A percentile compares a stretch with the other conserved stretches of the same genome.
Evolutionary conservation across 2,329 filamentous ascomycete genomes (phyloP).

Genomic region (Rhynchosporium graminicola): DNA sequence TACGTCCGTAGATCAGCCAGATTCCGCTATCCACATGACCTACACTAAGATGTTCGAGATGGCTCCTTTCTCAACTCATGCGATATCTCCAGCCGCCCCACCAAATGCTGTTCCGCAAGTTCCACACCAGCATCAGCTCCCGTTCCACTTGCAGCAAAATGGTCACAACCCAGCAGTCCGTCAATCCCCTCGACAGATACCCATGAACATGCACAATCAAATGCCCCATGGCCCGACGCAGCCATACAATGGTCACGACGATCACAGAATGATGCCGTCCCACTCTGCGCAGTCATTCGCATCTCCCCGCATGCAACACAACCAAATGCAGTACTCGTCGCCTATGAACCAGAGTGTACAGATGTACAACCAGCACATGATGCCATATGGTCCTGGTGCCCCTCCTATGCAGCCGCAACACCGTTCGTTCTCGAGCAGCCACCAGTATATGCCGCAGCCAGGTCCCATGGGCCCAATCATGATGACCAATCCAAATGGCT

Average conservation of each 20-base stretch:
- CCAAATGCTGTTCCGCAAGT: slow-evolving; percentile 71
- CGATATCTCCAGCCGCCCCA: slow-evolving; percentile 68
- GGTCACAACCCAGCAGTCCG: slow-evolving; percentile 61
- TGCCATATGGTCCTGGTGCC: slow-evolving; percentile 62
- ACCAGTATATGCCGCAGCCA: slow-evolving; percentile 72
- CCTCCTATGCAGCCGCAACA: slow-evolving; percentile 68
- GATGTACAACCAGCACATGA: slow-evolving; percentile 72
- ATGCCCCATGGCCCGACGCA: slow-evolving; percentile 66
- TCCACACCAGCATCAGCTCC: slow-evolving; percentile 81
- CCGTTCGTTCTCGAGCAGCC: slow-evolving; percentile 70
- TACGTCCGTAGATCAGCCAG: slow-evolving; percentile 69
- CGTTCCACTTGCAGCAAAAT: slow-evolving; percentile 77
- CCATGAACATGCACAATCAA: slow-evolving; percentile 76
- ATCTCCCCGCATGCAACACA: slow-evolving; percentile 75
- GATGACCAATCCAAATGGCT: slow-evolving; percentile 70
- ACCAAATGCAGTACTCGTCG: slow-evolving; percentile 71
- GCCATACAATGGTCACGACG: slow-evolving; percentile 73
- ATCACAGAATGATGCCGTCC: slow-evolving; percentile 82
- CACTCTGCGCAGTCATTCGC: slow-evolving; percentile 83
- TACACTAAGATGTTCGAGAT: slow-evolving; percentile 82
- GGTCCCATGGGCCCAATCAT: slow-evolving; percentile 80
- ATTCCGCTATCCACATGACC: slow-evolving; percentile 63
- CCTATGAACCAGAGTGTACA: slow-evolving; percentile 69
- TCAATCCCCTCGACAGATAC: slow-evolving; percentile 57
- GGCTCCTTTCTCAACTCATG: slow-evolving; percentile 53